Evolutionary conservation across 73 alveolate species (phyloP), one percentile per base, ranked within the genome.

Genomic region (Tetrahymena malaccensis): DNA sequence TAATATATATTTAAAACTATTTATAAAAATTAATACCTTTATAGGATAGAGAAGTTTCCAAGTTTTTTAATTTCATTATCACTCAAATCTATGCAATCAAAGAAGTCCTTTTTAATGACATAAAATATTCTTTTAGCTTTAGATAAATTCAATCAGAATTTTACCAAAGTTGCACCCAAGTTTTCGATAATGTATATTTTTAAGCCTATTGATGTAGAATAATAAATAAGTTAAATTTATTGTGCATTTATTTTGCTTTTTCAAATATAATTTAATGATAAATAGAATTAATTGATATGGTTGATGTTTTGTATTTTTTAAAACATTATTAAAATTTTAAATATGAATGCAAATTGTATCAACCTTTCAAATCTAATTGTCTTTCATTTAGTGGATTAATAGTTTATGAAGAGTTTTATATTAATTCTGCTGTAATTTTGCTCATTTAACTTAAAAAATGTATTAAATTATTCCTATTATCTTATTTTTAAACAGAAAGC

Each of bases 91-190:
- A 95, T 95, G 55, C 94, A 94, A 56, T 95, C 95, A 93, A 95
- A 95, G 35, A 95, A 95, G 93, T 95, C 97, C 97, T 95, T 50
- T 44, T 70, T 70, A 70, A 27, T 70, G 89, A n/a, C 40, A 27
- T 27, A 70, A 70, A 70, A 70, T 31, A 70, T 70, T 70, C 89
- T 70, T 70, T 70, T 70, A 70, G 89, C 89, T 70, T 17, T 70
- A 70, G 37, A 70, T 70, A 22, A 70, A 43, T 84, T 89, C 38
- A 85, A 95, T 55, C 70, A 33, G 56, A 37, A 93, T 34, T 50
- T 84, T 95, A 95, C 97, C 85, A 95, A 57, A 35, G 94, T 94
- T 35, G 96, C 96, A 43, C 96, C 96, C 94, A 95, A 85, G 38
- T 95, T 95, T 85, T 94, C 96, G 31, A 94, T 94, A 38, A 94